These are phyloP conservation scores for Colletotrichum graminicola DNA, from an alignment of 2,329 filamentous ascomycete species.

Conservation along the genomic window DNA sequence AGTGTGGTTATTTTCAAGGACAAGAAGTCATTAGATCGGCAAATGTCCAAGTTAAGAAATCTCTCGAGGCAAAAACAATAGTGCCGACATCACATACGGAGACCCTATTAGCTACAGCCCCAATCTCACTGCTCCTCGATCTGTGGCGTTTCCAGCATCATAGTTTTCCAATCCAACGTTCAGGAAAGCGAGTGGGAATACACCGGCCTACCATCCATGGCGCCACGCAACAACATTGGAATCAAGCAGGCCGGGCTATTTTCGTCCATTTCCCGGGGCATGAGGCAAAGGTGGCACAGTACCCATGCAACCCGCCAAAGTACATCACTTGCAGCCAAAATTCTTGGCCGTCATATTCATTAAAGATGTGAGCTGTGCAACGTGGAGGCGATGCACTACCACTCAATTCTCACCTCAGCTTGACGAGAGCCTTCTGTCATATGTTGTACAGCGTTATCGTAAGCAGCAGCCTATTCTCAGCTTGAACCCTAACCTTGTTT, in stretches of 20 bases:
- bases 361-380: background rate
- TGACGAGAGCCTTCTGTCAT: background rate
- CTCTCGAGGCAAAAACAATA: background rate
- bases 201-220: background rate
- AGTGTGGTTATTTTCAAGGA: background rate
- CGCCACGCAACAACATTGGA: background rate
- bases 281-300: background rate
- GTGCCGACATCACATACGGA: background rate
- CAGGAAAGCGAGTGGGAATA: background rate
- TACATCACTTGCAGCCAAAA: background rate
- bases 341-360: background rate
- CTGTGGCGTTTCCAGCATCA: background rate
- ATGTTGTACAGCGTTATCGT: constrained; percentile 3
- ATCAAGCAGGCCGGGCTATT: background rate
- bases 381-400: background rate
- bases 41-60: background rate
- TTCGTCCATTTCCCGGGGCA: background rate
- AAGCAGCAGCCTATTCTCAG: constrained; percentile 5
- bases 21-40: background rate
- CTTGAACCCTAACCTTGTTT: background rate
- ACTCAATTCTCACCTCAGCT: constrained; percentile 18
- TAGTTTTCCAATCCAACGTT: background rate
- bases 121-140: background rate
- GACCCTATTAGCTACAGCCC: background rate
- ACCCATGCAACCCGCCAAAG: constrained; percentile 11